Conservation (phyloP, 805 yeast genomes). For the Cyberlindnera veronae region DNA sequence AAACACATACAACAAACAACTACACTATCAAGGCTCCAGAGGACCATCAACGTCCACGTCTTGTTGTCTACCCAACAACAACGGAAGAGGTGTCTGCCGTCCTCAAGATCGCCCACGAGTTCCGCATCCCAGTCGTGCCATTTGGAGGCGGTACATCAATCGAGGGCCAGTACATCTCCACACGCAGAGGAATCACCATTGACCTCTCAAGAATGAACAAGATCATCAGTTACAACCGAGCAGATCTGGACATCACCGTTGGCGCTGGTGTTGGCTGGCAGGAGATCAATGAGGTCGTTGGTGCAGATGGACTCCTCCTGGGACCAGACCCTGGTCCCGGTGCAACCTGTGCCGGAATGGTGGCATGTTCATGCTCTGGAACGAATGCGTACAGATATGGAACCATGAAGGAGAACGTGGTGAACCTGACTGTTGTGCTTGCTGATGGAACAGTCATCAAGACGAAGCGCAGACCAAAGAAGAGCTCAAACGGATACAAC, state of each 20-base stretch:
- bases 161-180: constrained; percentile 64
- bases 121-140: constrained; percentile 58
- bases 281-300: constrained; percentile 50
- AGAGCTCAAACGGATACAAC: constrained; percentile 76
- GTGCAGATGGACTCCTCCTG: constrained; percentile 49
- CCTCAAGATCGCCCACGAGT: constrained; percentile 51
- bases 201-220: constrained; percentile 62
- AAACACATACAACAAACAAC: constrained; percentile 45
- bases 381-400: constrained; percentile 76
- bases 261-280: constrained; percentile 83
- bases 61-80: constrained; percentile 49
- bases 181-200: constrained; percentile 52
- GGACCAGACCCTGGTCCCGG: constrained; percentile 83
- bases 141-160: constrained; percentile 63
- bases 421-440: constrained; percentile 65
- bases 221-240: constrained; percentile 50
- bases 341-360: constrained; percentile 76
- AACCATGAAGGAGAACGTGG: constrained; percentile 70
- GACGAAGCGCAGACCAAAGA: constrained; percentile 69
- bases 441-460: constrained; percentile 77
- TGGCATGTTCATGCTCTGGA: constrained; percentile 75
- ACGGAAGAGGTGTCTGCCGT: constrained; percentile 56
- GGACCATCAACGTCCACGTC: constrained; percentile 35
- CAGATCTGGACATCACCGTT: constrained; percentile 67
- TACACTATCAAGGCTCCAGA: constrained; percentile 47